phyloP scores from a whole-genome alignment of 306 rosid species.

The Dalbergia cochinchinensis region DNA sequence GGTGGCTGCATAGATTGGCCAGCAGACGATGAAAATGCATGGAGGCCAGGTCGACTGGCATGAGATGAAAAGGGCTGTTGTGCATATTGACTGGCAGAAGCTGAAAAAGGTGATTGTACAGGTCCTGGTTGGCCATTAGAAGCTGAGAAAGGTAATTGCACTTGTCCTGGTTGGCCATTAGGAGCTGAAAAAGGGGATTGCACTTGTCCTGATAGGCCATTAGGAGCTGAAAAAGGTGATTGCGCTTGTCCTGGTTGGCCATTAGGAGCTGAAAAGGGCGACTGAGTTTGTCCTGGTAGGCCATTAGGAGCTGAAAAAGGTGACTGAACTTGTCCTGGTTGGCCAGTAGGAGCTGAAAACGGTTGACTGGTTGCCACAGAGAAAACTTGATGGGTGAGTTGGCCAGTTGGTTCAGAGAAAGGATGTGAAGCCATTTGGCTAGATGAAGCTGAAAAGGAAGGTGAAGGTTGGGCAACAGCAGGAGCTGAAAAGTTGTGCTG shows the following conservation, averaged over 20 bases:
- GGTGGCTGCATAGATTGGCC: constrained; percentile 51
- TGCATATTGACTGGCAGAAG: constrained; percentile 34
- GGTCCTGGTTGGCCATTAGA: constrained; percentile 51
- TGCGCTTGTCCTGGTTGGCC: constrained; percentile 18
- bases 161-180: constrained; percentile 48
- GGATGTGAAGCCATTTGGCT: constrained; percentile 49
- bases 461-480: constrained; percentile 53
- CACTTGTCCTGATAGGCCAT: constrained; percentile 43
- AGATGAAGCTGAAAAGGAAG: constrained; percentile 51
- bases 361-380: constrained; percentile 49
- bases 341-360: constrained; percentile 43
- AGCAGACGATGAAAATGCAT: constrained; percentile 44
- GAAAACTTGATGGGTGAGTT: constrained; percentile 40
- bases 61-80: constrained; percentile 54
- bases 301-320: constrained; percentile 51
- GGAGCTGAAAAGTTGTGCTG: constrained; percentile 59
- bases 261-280: constrained; percentile 45
- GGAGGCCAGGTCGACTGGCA: constrained; percentile 58
- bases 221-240: constrained; percentile 45
- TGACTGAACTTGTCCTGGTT: constrained; percentile 37
- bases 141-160: constrained; percentile 37
- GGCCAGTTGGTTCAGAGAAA: constrained; percentile 49
- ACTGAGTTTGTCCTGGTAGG: constrained; percentile 44
- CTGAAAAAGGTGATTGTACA: constrained; percentile 47
- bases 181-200: constrained; percentile 44